Evolutionary conservation across 192 early-diverging fungal genomes (phyloP), one percentile per base, ranked within the genome.

Genomic region (Backusella psychrophila): DNA sequence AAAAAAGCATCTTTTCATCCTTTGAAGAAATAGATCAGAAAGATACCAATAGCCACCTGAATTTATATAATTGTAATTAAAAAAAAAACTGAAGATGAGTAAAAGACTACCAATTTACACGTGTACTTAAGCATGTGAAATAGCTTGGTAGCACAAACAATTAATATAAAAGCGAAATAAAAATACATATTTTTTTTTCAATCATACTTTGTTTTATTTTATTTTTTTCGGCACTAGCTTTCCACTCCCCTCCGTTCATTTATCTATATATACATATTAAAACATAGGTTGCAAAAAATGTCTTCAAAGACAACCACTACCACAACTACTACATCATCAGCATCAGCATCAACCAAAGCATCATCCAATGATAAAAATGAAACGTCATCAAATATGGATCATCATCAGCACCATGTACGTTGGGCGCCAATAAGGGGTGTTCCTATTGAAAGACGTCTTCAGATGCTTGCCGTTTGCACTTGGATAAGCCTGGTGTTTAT

Each of bases 381-480:
- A 29, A 63, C 56, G 26, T 12, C 23, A 63, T 63, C 56, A 29
- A 63, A 63, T 12, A 63, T 29, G 21, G 56, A 63, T 29, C 56
- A 63, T 63, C 56, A 63, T 63, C 23, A 63, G 23, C 56, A 63
- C 23, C 72, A 72, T 31, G 78, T 83, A 11, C 75, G 77, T 39
- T 93, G 91, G 80, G 94, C 88, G 21, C 94, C 94, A 4, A 38
- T 93, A 9, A 46, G 52, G 8, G 66, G 78, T 19, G 81, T 94
- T 6, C 93, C 94, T 2, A 77, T 92, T 35, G 78, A 84, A 56
- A 86, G 93, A 56, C 87, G 94, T 63, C 76, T 89, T 31, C 94
- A 95, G 76, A 93, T 93, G 26, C 75, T 84, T 0, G 84, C 89
- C 1, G 85, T 94, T 7, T 67, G 89, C 8, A 49, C 91, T 9